A percentile compares a stretch with the other conserved stretches of the same genome.
Conservation (phyloP, 768 basidiomycete species). For the Boletus rubescentipes region DNA sequence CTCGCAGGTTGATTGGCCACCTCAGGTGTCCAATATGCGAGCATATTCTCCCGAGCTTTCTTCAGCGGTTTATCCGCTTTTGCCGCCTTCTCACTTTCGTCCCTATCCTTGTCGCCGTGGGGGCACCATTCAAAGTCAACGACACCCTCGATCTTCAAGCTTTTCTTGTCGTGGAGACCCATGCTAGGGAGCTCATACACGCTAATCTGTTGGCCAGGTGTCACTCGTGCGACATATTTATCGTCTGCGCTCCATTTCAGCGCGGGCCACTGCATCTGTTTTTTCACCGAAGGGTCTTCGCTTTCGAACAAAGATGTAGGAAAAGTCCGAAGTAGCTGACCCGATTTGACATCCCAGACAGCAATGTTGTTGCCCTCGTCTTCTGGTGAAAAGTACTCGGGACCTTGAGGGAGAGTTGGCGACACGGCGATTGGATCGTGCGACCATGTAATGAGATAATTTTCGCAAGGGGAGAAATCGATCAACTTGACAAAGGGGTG, state of each 20-base stretch:
- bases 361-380: slow-evolving; percentile 97
- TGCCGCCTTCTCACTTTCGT: slow-evolving; percentile 52
- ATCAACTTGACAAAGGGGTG: slow-evolving; percentile 94
- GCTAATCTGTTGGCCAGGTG: slow-evolving; percentile 90
- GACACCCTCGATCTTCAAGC: slow-evolving; percentile 95
- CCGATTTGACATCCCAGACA: slow-evolving; percentile 98
- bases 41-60: slow-evolving; percentile 83
- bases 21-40: slow-evolving; percentile 98
- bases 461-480: slow-evolving; percentile 96
- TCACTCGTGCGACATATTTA: slow-evolving; percentile 87
- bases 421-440: slow-evolving; percentile 88
- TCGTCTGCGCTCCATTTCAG: slow-evolving; percentile 98
- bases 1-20: slow-evolving; percentile 94
- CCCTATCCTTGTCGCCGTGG: slow-evolving; percentile 83
- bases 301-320: slow-evolving; percentile 59
- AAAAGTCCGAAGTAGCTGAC: slow-evolving; percentile 90
- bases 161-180: slow-evolving; percentile 94
- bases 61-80: slow-evolving; percentile 49
- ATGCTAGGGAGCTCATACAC: slow-evolving; percentile 95
- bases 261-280: slow-evolving; percentile 91
- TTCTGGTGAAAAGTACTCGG: slow-evolving; percentile 84
- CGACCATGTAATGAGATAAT: slow-evolving; percentile 97
- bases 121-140: slow-evolving; percentile 99
- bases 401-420: slow-evolving; percentile 76
- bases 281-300: slow-evolving; percentile 60